A percentile compares a stretch with the other conserved stretches of the same genome.
These are phyloP conservation scores for Penicillium decumbens DNA, from an alignment of 2,329 filamentous ascomycete genomes.

Conservation along the genomic window DNA sequence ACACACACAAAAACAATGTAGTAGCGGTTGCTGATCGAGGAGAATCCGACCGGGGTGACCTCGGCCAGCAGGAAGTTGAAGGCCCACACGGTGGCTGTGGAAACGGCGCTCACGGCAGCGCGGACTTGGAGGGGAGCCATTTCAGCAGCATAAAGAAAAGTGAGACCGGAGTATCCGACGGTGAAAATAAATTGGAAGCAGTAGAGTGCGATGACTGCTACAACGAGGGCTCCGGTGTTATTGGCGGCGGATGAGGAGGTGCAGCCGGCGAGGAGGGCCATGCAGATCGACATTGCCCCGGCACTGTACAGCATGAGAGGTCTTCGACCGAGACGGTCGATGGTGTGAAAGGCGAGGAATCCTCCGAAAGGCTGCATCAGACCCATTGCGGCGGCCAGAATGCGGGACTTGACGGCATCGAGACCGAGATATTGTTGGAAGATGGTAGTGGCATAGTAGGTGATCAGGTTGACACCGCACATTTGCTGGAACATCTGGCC, in stretches of 20 bases:
- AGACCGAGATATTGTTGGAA: slow-evolving; percentile 37
- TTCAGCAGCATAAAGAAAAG: slow-evolving; percentile 59
- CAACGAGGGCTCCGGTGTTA: slow-evolving; percentile 48
- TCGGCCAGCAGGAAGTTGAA: slow-evolving; percentile 39
- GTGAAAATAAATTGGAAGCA: slow-evolving; percentile 59
- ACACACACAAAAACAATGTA: slow-evolving; percentile 46
- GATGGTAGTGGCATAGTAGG: slow-evolving; percentile 34
- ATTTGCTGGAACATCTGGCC: slow-evolving; percentile 38
- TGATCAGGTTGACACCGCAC: slow-evolving; percentile 37
- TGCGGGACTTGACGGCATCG: slow-evolving; percentile 21
- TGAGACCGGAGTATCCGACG: slow-evolving; percentile 56
- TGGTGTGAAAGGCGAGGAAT: slow-evolving; percentile 45
- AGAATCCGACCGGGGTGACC: slow-evolving; percentile 37
- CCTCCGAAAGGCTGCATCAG: slow-evolving; percentile 37
- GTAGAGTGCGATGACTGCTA: slow-evolving; percentile 55
- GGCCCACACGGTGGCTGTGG: slow-evolving; percentile 45
- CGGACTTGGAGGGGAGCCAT: slow-evolving; percentile 44
- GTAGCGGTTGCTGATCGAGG: slow-evolving; percentile 46
- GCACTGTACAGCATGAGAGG: slow-evolving; percentile 35
- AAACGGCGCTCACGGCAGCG: slow-evolving; percentile 53
- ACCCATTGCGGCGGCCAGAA: slow-evolving; percentile 29
- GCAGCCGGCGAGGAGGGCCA: slow-evolving; percentile 46
- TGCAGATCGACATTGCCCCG: slow-evolving; percentile 26
- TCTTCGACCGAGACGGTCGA: slow-evolving; percentile 41
- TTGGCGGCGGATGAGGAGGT: slow-evolving; percentile 38